A percentile compares a stretch with the other conserved stretches of the same genome.
Evolutionary conservation across 2,329 filamentous ascomycete species (phyloP).

Genomic region (Fusarium penzigii): DNA sequence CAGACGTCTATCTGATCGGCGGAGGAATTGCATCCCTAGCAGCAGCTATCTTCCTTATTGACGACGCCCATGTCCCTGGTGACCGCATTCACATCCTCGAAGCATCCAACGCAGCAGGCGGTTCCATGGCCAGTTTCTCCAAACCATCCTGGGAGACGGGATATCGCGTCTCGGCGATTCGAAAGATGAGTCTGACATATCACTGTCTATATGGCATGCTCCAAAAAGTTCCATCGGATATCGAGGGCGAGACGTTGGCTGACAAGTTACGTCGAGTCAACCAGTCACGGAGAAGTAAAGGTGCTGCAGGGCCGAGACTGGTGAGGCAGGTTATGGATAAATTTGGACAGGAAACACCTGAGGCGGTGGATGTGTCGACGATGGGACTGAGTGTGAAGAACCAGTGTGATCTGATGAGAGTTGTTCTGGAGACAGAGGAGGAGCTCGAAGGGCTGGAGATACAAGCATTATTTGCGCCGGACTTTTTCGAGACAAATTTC

Average conservation of each 20-base stretch:
- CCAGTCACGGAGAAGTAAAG: slow-evolving; percentile 22
- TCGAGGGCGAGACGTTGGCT: slow-evolving; percentile 22
- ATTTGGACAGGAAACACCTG: slow-evolving; percentile 17
- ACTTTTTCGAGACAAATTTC: slow-evolving; percentile 31
- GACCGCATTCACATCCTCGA: slow-evolving; percentile 29
- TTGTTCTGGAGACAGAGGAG: slow-evolving; percentile 29
- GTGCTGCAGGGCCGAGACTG: slow-evolving; percentile 25
- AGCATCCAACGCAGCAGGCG: slow-evolving; percentile 23
- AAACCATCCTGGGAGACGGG: slow-evolving; percentile 27
- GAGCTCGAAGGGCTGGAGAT: slow-evolving; percentile 29
- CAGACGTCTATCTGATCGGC: slow-evolving; percentile 30
- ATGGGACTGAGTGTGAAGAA: slow-evolving; percentile 32
- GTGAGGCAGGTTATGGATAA: slow-evolving; percentile 23
- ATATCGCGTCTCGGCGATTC: slow-evolving; percentile 28
- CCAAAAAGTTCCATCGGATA: slow-evolving; percentile 24
- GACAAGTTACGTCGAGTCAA: slow-evolving; percentile 27
- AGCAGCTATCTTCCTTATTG: slow-evolving; percentile 27
- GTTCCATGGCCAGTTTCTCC: slow-evolving; percentile 24
- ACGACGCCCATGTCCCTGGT: slow-evolving; percentile 27
- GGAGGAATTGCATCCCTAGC: slow-evolving; percentile 29
- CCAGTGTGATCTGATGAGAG: slow-evolving; percentile 30
- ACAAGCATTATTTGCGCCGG: slow-evolving; percentile 25
- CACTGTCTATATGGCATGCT: slow-evolving; percentile 28
- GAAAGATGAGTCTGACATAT: slow-evolving; percentile 30
- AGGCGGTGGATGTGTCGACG: slow-evolving; percentile 27